phyloP scores from a whole-genome alignment of 768 basidiomycete species.

The Calvatia gigantea region DNA sequence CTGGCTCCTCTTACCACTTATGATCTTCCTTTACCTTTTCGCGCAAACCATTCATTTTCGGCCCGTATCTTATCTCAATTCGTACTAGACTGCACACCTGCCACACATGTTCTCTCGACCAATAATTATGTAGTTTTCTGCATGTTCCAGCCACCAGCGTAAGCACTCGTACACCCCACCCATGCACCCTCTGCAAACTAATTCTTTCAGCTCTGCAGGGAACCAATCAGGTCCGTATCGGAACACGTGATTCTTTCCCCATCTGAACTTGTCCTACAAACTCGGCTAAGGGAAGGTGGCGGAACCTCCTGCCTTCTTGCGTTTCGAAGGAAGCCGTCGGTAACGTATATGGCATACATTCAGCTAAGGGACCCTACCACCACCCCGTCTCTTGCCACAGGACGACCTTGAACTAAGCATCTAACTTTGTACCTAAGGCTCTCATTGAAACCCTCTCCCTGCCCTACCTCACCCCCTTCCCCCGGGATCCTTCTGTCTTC shows the following conservation, averaged over 20 bases:
- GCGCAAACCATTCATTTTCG: not conserved
- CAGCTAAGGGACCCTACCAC: not conserved
- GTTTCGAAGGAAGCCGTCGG: slow-evolving; percentile 1
- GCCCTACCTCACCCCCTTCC: not conserved
- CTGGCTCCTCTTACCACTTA: not conserved
- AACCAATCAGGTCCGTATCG: slow-evolving; percentile 9
- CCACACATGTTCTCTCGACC: not conserved
- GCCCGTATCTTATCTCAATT: slow-evolving; percentile 10
- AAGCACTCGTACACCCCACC: not conserved
- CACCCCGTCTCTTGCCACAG: not conserved
- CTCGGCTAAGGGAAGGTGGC: not conserved
- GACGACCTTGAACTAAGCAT: not conserved
- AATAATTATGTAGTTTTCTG: slow-evolving; percentile 5
- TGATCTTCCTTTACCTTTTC: slow-evolving; percentile 6
- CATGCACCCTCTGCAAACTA: not conserved
- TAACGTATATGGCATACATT: not conserved
- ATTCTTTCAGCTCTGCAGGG: not conserved
- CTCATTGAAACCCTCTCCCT: not conserved
- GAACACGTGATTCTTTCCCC: slow-evolving; percentile 8
- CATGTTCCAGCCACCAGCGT: not conserved
- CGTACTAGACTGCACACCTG: slow-evolving; percentile 6
- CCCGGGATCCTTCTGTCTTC: not conserved
- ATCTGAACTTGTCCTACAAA: not conserved
- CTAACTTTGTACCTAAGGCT: not conserved
- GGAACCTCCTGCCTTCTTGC: not conserved